Base-by-base conservation (phyloP, 2,329 filamentous ascomycete genomes). In the Trichoderma sp. region DNA sequence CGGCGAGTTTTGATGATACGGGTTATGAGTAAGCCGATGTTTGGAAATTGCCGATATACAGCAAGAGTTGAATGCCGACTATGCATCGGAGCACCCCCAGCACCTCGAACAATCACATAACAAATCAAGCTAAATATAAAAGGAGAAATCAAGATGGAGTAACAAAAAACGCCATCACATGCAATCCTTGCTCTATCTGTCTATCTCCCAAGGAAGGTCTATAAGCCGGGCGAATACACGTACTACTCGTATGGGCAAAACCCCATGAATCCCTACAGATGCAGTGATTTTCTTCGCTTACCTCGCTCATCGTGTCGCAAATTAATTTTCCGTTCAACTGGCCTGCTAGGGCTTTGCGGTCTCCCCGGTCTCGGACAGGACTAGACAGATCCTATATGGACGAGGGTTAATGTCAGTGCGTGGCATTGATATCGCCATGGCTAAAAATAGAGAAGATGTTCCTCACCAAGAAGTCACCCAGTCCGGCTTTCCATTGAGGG, bases 391-490 rank as follows among this genome's bases (percentile, higher is more conserved):
- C 68, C 68, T 72, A 33, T 14, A 33, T 21, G 45, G 6, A 24
- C 6, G 8, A 4, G 45, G 7, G 21, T 31, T 31, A 11, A 18
- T 50, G 21, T 72, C 35, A 72, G 68, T 31, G n/a, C 62, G 3
- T 24, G n/a, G 21, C 9, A 8, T 33, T 33, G 18, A 53, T 35
- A 38, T 24, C n/a, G 45, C 12, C n/a, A 8, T 0, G 9, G 9
- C 4, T 18, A 50, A 35, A 56, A 16, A 29, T 31, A 60, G 8
- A n/a, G 7, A 24, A 24, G 18, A 35, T 33, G 2, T 74, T 9
- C 87, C 87, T 83, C 78, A 90, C 92, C 92, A 94, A 67, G 89
- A 90, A 18, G 88, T 83, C 16, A 85, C 83, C 90, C 91, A 93
- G 16, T 84, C 82, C 3, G 85, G 83, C 76, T 83, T 87, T 0